A percentile compares a stretch with the other conserved stretches of the same genome.
These are phyloP conservation scores for Rhynchospora breviuscula DNA, from an alignment of 176 grass and related monocot genomes.

Conservation along the genomic window DNA sequence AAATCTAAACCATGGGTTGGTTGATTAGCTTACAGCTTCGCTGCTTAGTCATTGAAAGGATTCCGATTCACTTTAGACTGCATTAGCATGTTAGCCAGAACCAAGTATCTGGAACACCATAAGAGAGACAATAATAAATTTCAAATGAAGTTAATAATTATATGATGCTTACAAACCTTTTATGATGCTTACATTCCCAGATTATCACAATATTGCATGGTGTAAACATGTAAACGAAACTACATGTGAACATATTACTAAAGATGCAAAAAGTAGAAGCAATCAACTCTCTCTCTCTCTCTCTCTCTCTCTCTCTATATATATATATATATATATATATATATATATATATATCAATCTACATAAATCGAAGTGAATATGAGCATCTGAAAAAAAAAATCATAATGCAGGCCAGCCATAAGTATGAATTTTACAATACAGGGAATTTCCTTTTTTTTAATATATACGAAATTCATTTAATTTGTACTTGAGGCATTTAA, in stretches of 20 bases:
- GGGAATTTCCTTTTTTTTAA: too few relatives aligned
- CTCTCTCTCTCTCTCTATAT: too few relatives aligned
- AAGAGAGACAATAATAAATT: conserved; percentile 8
- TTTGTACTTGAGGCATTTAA: conserved; percentile 95
- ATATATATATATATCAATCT: neutral
- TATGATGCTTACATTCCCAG: neutral
- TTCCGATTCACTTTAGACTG: conserved; percentile 99
- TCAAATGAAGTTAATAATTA: neutral
- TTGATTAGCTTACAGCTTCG: conserved; percentile 64
- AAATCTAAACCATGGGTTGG: neutral
- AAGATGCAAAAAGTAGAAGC: neutral
- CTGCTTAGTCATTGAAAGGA: conserved; percentile 96
- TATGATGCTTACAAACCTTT: neutral
- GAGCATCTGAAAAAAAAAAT: neutral
- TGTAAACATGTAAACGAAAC: neutral
- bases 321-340: too few relatives aligned
- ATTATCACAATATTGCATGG: neutral
- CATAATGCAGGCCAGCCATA: neutral
- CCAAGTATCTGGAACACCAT: conserved; percentile 58
- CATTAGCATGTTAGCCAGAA: conserved; percentile 99
- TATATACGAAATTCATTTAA: too few relatives aligned
- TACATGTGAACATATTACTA: neutral
- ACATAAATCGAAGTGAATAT: neutral
- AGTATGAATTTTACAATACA: too few relatives aligned
- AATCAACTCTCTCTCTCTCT: neutral